Conservation (phyloP, 2,329 filamentous ascomycete species). For the Herpotrichia juniperi region DNA sequence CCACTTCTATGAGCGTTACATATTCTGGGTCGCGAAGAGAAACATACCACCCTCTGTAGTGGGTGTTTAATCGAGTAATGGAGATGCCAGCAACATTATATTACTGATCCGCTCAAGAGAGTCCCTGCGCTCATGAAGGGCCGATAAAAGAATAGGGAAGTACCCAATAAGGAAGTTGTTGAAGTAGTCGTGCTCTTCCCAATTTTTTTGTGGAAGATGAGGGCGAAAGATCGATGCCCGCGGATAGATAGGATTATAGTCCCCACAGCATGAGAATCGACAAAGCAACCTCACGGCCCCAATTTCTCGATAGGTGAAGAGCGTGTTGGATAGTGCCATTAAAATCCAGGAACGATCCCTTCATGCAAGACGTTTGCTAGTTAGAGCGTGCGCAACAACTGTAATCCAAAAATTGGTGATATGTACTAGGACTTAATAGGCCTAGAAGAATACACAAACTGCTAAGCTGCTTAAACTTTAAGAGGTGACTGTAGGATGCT, state of each 20-base stretch:
- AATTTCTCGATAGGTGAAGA: neutral
- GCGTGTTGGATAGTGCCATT: neutral
- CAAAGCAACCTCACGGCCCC: neutral
- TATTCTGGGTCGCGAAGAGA: no score
- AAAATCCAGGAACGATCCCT: neutral
- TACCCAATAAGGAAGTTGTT: no score
- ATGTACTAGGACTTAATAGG: neutral
- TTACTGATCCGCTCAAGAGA: no score
- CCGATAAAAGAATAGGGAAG: no score
- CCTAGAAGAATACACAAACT: neutral
- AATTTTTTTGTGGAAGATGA: neutral
- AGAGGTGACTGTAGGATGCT: no score
- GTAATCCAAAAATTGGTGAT: neutral
- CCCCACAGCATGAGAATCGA: neutral
- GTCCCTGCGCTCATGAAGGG: no score
- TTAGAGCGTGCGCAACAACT: neutral
- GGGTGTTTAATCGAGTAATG: no score
- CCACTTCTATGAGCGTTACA: no score
- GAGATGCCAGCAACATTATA: no score
- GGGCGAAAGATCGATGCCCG: neutral
- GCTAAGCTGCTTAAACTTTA: neutral
- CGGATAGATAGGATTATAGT: neutral
- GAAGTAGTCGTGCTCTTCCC: no score
- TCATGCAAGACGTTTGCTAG: neutral
- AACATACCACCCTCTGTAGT: no score